phyloP scores from a whole-genome alignment of 2,329 filamentous ascomycete genomes.

The Scedosporium aurantiacum region DNA sequence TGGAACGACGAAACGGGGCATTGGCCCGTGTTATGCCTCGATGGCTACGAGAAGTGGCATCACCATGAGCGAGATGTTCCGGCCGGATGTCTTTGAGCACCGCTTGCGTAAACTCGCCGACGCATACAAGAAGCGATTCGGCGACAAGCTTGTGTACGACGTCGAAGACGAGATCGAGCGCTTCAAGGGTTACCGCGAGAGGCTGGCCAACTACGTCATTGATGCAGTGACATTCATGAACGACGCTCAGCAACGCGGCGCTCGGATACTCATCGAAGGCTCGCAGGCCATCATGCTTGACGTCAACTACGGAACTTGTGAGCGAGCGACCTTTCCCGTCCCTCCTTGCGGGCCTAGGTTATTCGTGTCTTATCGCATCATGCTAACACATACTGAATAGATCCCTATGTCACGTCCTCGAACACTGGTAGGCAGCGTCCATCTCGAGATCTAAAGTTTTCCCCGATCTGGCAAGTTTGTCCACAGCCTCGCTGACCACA shows the following conservation, averaged over 20 bases:
- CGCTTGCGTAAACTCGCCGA: conserved; percentile 51
- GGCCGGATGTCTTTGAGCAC: conserved; percentile 52
- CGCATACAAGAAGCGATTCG: conserved; percentile 59
- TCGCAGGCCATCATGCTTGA: conserved; percentile 54
- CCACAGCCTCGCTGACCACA: neutral
- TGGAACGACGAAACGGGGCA: conserved; percentile 25
- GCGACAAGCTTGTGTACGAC: conserved; percentile 53
- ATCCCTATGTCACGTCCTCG: conserved; percentile 18
- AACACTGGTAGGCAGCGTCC: conserved; percentile 12
- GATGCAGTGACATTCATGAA: conserved; percentile 57
- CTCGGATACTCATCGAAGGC: conserved; percentile 57
- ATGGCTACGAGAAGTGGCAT: conserved; percentile 48
- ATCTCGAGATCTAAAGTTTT: no score
- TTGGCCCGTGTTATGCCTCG: conserved; percentile 14
- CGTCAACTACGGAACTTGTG: conserved; percentile 36
- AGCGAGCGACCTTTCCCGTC: neutral
- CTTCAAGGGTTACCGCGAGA: conserved; percentile 47
- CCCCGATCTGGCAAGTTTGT: neutral
- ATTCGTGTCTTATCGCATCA: neutral
- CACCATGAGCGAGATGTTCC: conserved; percentile 55
- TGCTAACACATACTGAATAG: conserved; percentile 6
- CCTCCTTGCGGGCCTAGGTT: neutral
- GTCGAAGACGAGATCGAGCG: conserved; percentile 56
- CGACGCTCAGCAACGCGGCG: conserved; percentile 45
- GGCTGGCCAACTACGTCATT: conserved; percentile 49